phyloP scores from a whole-genome alignment of 2,329 filamentous ascomycete genomes.

The Pseudocercospora ulei region DNA sequence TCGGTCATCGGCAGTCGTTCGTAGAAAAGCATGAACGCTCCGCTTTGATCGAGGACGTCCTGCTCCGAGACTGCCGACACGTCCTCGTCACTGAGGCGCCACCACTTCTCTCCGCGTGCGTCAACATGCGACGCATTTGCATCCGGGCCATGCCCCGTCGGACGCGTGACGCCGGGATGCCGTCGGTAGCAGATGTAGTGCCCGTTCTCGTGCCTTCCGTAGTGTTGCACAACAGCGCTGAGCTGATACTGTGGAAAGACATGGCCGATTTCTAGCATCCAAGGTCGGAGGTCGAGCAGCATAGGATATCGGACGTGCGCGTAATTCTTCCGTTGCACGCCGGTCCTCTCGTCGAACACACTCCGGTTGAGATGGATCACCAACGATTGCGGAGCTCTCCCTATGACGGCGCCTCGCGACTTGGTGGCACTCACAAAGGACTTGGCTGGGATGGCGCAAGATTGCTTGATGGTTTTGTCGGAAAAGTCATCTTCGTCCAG shows the following conservation, averaged over 20 bases:
- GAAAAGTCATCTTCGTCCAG: slow-evolving; percentile 73
- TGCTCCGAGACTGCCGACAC: slow-evolving; percentile 65
- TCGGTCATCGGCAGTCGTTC: slow-evolving; percentile 45
- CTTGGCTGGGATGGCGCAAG: slow-evolving; percentile 45
- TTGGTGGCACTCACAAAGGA: slow-evolving; percentile 70
- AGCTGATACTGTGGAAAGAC: slow-evolving; percentile 15
- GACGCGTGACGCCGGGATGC: slow-evolving; percentile 41
- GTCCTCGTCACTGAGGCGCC: slow-evolving; percentile 80
- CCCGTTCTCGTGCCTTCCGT: slow-evolving; percentile 83
- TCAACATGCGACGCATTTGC: slow-evolving; percentile 12
- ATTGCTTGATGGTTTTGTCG: slow-evolving; percentile 43
- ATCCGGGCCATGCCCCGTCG: slow-evolving; percentile 22
- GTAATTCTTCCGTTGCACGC: slow-evolving; percentile 71
- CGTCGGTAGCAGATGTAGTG: slow-evolving; percentile 90
- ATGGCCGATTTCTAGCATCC: slow-evolving; percentile 54
- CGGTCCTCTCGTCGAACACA: slow-evolving; percentile 75
- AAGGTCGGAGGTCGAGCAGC: slow-evolving; percentile 65
- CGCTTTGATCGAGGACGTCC: slow-evolving; percentile 62
- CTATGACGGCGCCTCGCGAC: slow-evolving; percentile 78
- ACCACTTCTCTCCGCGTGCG: slow-evolving; percentile 57
- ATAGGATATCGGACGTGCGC: slow-evolving; percentile 68
- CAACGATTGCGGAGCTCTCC: slow-evolving; percentile 67
- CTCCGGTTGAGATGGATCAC: slow-evolving; percentile 86
- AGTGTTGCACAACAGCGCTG: slow-evolving; percentile 71
- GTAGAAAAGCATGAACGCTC: slow-evolving; percentile 97